phyloP scores from a whole-genome alignment of 768 basidiomycete genomes.

The Ramaria sp. region DNA sequence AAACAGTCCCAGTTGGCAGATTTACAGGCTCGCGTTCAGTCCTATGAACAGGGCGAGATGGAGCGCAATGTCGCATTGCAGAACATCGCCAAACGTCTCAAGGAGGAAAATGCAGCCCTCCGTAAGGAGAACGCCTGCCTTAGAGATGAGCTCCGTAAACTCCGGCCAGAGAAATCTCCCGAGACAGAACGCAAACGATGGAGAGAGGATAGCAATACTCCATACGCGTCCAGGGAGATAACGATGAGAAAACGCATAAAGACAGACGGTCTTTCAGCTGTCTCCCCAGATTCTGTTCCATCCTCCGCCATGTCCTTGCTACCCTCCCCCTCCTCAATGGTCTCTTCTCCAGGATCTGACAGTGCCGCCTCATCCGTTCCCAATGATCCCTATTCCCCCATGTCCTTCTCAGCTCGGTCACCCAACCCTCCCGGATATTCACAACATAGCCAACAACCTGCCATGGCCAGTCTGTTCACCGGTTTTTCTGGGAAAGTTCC shows the following conservation, averaged over 20 bases:
- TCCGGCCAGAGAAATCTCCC: conserved; percentile 16
- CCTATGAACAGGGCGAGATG: conserved; percentile 85
- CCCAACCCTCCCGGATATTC: conserved; percentile 13
- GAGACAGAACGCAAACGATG: conserved; percentile 46
- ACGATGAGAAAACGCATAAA: conserved; percentile 27
- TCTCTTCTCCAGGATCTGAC: conserved; percentile 37
- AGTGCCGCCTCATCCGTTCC: conserved; percentile 8
- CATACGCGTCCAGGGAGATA: conserved; percentile 12
- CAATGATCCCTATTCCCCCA: conserved; percentile 23
- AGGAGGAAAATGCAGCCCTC: conserved; percentile 76
- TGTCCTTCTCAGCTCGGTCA: conserved; percentile 21
- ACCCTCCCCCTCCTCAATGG: conserved; percentile 32
- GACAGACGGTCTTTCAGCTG: conserved; percentile 15
- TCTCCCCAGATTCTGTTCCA: conserved; percentile 16
- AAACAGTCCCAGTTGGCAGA: conserved; percentile 84
- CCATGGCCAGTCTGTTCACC: conserved; percentile 5
- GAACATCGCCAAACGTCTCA: conserved; percentile 69
- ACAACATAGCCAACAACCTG: conserved; percentile 1
- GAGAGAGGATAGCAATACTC: conserved; percentile 34
- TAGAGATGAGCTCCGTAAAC: conserved; percentile 28
- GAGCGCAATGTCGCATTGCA: conserved; percentile 81
- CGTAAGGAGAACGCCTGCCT: conserved; percentile 56
- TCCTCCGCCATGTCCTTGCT: conserved; percentile 14
- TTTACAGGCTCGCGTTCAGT: conserved; percentile 73
- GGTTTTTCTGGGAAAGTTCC: conserved; percentile 3